Base-by-base conservation (phyloP, 208 protist species). In the Leishmania lainsoni region DNA sequence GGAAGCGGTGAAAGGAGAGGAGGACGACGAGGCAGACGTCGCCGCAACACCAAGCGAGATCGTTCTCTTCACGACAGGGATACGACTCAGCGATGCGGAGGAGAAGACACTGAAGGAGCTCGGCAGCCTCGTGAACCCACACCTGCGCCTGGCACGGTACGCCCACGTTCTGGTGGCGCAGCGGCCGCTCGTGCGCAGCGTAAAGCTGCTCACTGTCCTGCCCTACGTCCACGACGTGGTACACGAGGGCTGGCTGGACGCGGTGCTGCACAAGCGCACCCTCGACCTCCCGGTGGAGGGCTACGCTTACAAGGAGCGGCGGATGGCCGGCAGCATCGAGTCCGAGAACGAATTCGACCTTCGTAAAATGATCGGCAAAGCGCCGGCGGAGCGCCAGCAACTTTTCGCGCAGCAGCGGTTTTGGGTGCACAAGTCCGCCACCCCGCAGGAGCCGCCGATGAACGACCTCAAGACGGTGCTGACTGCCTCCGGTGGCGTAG, bases 151-250 rank as follows among this genome's bases (percentile, higher is more conserved):
- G 45, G 91, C 87, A 16, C 35, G 51, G 5, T 70, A 81, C 59
- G 91, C 89, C 2, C 76, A 56, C 10, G 22, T 91, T 20, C 83
- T 96, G 17, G 90, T 95, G 4, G 89, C 86, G 68, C 76, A 89
- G 49, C 76, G 71, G 16, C 91, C 88, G 56, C 89, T 96, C n/a
- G 78, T 88, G 76, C 88, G 93, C 45, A 96, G 93, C 52, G 84
- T 96, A 32, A 96, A 96, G 78, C 83, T 96, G 68, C 83, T 96
- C 45, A 92, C 91, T 0, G 90, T 90, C 32, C 79, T 95, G 49
- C 91, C 91, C 2, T 92, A 83, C 56, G 83, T 95, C 10, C 32
- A 88, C 3, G 66, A 83, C 20, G 54, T 96, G 1, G 91, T 94
- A 75, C 56, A 90, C 9, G 58, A 80, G 17, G 63, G 75, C 10